A percentile compares a stretch with the other conserved stretches of the same genome.
Evolutionary conservation across 2,329 filamentous ascomycete genomes (phyloP).

Genomic region (Aureobasidium mangrovei): DNA sequence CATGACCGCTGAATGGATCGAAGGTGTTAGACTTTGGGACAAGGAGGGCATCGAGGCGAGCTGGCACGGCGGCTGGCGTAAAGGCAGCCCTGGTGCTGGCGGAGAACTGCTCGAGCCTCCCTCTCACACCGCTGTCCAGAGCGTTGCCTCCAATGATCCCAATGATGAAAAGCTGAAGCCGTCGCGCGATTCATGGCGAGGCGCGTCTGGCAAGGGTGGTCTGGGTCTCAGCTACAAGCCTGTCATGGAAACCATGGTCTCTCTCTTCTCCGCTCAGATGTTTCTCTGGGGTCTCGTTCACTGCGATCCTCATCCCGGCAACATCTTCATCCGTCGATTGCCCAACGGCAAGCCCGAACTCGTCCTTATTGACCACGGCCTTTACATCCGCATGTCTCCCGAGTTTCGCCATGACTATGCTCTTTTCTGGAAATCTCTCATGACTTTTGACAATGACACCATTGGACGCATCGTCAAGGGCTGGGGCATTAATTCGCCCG

Average conservation of each 20-base stretch:
- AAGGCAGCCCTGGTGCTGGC: constrained; percentile 69
- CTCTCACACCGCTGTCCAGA: constrained; percentile 26
- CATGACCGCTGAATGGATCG: constrained; percentile 96
- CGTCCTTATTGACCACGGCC: constrained; percentile 91
- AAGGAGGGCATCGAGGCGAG: constrained; percentile 67
- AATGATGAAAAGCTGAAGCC: constrained; percentile 63
- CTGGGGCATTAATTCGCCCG: constrained; percentile 85
- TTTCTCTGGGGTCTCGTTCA: constrained; percentile 95
- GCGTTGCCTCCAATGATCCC: constrained; percentile 38
- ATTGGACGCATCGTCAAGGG: constrained; percentile 61
- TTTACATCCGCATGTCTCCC: constrained; percentile 86
- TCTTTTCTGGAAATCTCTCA: constrained; percentile 84
- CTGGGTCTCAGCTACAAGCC: constrained; percentile 74
- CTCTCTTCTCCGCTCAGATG: constrained; percentile 95
- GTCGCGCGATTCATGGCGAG: constrained; percentile 69
- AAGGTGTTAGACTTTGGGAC: constrained; percentile 88
- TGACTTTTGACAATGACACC: constrained; percentile 85
- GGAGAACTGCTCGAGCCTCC: constrained; percentile 53
- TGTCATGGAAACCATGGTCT: constrained; percentile 94
- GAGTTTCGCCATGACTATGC: constrained; percentile 80
- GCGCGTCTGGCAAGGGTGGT: constrained; percentile 62
- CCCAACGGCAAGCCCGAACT: constrained; percentile 78
- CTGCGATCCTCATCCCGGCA: constrained; percentile 94
- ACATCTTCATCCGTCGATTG: constrained; percentile 86
- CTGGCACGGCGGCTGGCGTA: constrained; percentile 70